phyloP scores from a whole-genome alignment of 2,329 filamentous ascomycete species.

The Tolypocladium cylindrosporum region DNA sequence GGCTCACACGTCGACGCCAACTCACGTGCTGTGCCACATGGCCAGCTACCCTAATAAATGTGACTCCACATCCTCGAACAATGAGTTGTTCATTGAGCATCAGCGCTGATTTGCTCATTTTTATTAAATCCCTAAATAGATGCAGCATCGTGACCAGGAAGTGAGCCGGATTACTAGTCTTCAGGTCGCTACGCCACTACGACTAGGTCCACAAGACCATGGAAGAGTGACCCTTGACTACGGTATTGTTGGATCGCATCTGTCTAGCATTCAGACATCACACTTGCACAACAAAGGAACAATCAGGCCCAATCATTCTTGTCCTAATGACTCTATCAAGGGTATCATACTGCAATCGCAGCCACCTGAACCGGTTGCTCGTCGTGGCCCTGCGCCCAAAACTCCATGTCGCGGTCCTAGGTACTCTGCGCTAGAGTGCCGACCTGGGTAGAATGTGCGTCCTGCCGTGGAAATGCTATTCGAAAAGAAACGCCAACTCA shows the following conservation, averaged over 20 bases:
- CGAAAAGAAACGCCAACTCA: background rate
- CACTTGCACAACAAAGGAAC: background rate
- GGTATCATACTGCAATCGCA: slow-evolving; percentile 3
- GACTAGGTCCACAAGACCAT: too few species aligned
- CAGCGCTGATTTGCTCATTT: too few species aligned
- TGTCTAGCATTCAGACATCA: background rate
- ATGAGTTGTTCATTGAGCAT: too few species aligned
- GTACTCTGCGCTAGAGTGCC: background rate
- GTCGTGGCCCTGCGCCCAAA: background rate
- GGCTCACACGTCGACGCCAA: slow-evolving; percentile 9
- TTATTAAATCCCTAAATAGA: too few species aligned
- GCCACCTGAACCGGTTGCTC: background rate
- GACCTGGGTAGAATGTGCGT: background rate
- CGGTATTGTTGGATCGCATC: background rate
- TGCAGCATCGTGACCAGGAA: too few species aligned
- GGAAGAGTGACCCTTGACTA: too few species aligned
- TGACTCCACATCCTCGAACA: too few species aligned
- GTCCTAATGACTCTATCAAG: background rate
- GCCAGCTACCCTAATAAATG: too few species aligned
- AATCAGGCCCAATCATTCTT: background rate
- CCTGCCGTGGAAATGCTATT: background rate
- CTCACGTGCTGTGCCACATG: slow-evolving; percentile 6
- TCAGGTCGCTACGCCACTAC: too few species aligned
- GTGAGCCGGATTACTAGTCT: too few species aligned
- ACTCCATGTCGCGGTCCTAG: background rate